Percentiles rank a stretch among this genome's conserved stretches.
Conservation (phyloP, 2,329 filamentous ascomycete genomes). For the Trichoderma gracile region DNA sequence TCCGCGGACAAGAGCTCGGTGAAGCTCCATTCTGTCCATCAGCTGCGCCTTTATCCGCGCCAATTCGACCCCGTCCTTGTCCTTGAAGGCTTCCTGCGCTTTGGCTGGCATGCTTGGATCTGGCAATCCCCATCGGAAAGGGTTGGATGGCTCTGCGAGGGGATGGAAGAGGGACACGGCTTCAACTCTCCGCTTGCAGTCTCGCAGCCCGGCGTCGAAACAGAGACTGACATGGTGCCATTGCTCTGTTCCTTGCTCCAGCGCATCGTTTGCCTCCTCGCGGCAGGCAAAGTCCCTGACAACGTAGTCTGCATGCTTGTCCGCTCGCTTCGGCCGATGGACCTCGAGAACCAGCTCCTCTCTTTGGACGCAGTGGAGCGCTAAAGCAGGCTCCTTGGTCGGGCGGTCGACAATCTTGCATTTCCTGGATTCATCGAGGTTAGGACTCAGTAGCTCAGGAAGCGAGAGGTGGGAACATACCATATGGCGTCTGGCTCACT, state of each 20-base stretch:
- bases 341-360: neutral
- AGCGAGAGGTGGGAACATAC: neutral
- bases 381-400: neutral
- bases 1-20: slow-evolving; percentile 27
- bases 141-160: neutral
- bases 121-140: neutral
- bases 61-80: no score
- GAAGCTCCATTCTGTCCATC: neutral
- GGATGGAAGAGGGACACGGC: slow-evolving; percentile 14
- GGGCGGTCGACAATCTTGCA: neutral
- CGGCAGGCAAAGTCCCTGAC: neutral
- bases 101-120: neutral
- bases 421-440: neutral
- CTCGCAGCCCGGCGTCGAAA: neutral
- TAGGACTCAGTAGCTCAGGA: neutral
- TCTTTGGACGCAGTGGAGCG: no score
- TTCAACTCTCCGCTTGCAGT: slow-evolving; percentile 7
- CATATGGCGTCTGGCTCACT: neutral
- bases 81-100: neutral
- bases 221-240: neutral
- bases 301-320: neutral
- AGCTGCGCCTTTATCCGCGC: neutral
- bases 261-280: neutral
- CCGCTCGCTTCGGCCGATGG: neutral
- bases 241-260: neutral